A percentile compares a stretch with the other conserved stretches of the same genome.
Conservation (phyloP, 768 basidiomycete species). For the Lyophyllum semitale region DNA sequence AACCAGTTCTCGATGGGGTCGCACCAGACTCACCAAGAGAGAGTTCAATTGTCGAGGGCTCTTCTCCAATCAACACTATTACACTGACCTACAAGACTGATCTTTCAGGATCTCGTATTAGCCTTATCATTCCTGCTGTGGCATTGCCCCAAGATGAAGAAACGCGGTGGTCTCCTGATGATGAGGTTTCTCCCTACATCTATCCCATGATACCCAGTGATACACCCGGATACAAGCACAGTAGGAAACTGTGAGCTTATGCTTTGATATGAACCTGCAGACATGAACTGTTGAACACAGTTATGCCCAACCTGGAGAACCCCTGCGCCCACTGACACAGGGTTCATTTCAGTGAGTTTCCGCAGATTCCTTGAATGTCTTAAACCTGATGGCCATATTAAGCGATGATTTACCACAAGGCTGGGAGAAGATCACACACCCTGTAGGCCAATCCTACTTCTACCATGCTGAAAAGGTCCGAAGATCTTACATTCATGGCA, state of each 20-base stretch:
- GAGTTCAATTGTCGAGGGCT: too few relatives aligned
- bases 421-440: conserved; percentile 12
- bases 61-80: neutral
- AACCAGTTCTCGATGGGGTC: too few relatives aligned
- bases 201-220: conserved; percentile 13
- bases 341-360: conserved; percentile 1
- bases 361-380: too few relatives aligned
- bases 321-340: neutral
- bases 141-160: neutral
- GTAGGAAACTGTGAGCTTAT: conserved; percentile 2
- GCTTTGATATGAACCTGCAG: neutral
- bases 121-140: neutral
- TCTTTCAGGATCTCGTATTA: conserved; percentile 1
- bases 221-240: conserved; percentile 10
- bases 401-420: conserved; percentile 7
- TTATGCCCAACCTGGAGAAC: neutral
- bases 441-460: conserved; percentile 14
- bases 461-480: conserved; percentile 3
- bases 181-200: conserved; percentile 6
- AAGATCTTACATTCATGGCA: neutral
- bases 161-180: neutral
- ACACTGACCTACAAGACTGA: neutral
- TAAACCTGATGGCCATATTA: neutral
- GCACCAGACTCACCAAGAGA: too few relatives aligned
- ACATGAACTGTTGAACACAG: neutral